Conservation (phyloP, 495 filamentous ascomycete genomes). For the Penicillium paxilli region DNA sequence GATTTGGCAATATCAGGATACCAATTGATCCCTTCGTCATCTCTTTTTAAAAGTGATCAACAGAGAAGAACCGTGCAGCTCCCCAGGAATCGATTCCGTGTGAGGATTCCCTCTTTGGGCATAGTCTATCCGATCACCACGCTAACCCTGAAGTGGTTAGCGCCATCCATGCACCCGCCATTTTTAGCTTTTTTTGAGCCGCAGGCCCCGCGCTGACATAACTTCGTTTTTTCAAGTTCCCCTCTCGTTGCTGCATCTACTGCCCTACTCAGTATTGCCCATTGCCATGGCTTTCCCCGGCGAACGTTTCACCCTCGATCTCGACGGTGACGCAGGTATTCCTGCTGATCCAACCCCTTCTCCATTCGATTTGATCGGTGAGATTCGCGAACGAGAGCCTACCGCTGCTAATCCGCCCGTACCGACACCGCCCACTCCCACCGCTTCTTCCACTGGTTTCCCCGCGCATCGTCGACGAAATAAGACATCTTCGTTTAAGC, state of each 20-base stretch:
- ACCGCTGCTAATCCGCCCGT: slow-evolving; percentile 55
- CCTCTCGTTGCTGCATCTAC: too few species aligned
- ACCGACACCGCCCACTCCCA: slow-evolving; percentile 50
- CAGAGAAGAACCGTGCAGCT: too few species aligned
- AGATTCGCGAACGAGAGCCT: slow-evolving; percentile 73
- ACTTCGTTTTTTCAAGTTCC: slow-evolving; percentile 26
- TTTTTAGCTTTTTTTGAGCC: slow-evolving; percentile 49
- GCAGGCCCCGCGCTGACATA: slow-evolving; percentile 36
- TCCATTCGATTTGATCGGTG: slow-evolving; percentile 59
- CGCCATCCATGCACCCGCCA: slow-evolving; percentile 13
- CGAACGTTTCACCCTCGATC: slow-evolving; percentile 58
- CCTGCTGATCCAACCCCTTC: slow-evolving; percentile 22
- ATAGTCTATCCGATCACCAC: slow-evolving; percentile 15
- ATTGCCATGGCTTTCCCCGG: slow-evolving; percentile 61
- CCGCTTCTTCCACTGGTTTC: slow-evolving; percentile 67
- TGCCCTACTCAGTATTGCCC: neutral
- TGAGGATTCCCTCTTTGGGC: slow-evolving; percentile 8
- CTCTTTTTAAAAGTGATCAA: too few species aligned
- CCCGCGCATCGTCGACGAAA: slow-evolving; percentile 79
- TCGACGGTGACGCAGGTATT: slow-evolving; percentile 43
- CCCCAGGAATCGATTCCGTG: slow-evolving; percentile 19
- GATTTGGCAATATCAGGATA: too few species aligned
- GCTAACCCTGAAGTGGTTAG: slow-evolving; percentile 19
- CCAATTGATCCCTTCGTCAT: too few species aligned
- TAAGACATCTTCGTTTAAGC: slow-evolving; percentile 75